Evolutionary conservation across 116 monocot species (phyloP), one percentile per base, ranked within the genome.

Genomic region (Posidonia oceanica): DNA sequence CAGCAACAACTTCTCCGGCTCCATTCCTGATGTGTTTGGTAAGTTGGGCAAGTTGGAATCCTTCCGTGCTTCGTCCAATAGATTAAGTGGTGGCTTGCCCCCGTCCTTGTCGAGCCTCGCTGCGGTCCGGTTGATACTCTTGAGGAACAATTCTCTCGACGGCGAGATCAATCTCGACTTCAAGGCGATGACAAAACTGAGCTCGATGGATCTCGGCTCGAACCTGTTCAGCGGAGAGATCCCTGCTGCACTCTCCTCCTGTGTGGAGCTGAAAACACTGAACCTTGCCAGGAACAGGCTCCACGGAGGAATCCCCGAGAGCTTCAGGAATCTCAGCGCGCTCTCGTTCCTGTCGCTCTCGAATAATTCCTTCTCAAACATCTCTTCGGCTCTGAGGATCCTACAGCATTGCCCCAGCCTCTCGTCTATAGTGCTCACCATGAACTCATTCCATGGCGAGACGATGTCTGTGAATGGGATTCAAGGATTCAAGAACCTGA

Each of bases 211-310:
- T 74, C 91, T 91, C 8, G 83, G 73, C 6, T 77, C 77, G 6
- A 91, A 91, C 71, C 39, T 15, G 0, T 80, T 90, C 61, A 55
- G 54, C 29, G 94, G 94, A 11, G 4, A 1, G 0, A 82, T 94
- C 22, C 89, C 89, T 69, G 7, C 62, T 39, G 14, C 29, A 68
- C 70, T 94, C 6, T 79, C 87, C 10, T n/a, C 21, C 2, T 90
- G 94, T 61, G 22, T 54, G 14, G 74, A 76, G n/a, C 71, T 94
- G 71, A 85, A 66, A 61, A 73, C 53, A 3, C 59, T 94, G 64
- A 94, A 94, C 72, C 82, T 94, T 37, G 91, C 86, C 5, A 74
- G 69, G 53, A 94, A 94, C 69, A 52, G 57, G 2, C 82, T 94
- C 14, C 52, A 13, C 7, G 94, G 94, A 18, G 80, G 83, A 69